A percentile compares a stretch with the other conserved stretches of the same genome.
Evolutionary conservation across 306 rosid genomes (phyloP).

Genomic region (Cicer pinnatifidum): DNA sequence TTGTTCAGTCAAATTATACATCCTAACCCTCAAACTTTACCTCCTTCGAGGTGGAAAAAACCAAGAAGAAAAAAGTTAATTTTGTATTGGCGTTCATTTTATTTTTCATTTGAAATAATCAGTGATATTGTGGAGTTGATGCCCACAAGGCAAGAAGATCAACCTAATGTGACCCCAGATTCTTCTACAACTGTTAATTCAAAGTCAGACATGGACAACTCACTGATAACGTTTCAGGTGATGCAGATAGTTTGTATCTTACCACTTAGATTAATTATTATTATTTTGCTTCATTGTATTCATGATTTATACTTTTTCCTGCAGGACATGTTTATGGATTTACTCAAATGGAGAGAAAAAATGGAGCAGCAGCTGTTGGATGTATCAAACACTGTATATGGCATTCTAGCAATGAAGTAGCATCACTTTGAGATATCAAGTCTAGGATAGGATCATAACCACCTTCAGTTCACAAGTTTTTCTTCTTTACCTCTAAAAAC

Average conservation of each 20-base stretch:
- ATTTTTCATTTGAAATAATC: conserved; percentile 39
- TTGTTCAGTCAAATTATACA: conserved; percentile 7
- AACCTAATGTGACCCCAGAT: conserved; percentile 71
- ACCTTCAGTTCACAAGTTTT: conserved; percentile 37
- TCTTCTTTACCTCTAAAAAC: conserved; percentile 42
- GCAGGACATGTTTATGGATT: conserved; percentile 82
- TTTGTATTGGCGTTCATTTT: conserved; percentile 31
- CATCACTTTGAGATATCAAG: conserved; percentile 41
- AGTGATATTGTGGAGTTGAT: conserved; percentile 55
- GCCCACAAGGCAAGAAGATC: conserved; percentile 57
- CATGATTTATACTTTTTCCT: conserved; percentile 16
- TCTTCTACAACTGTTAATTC: conserved; percentile 75
- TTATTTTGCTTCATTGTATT: conserved; percentile 6
- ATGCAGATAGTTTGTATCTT: conserved; percentile 20
- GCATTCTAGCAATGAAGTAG: conserved; percentile 59
- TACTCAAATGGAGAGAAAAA: conserved; percentile 77
- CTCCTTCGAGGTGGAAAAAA: background rate
- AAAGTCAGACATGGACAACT: conserved; percentile 62
- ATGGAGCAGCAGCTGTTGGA: conserved; percentile 74
- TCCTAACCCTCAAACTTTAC: background rate
- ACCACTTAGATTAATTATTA: background rate
- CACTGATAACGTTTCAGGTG: conserved; percentile 72
- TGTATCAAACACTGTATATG: conserved; percentile 61
- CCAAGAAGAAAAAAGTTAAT: background rate
- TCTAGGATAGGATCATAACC: conserved; percentile 52